phyloP scores from a whole-genome alignment of 441 rosid genomes.

The Rhodomyrtus psidioides region DNA sequence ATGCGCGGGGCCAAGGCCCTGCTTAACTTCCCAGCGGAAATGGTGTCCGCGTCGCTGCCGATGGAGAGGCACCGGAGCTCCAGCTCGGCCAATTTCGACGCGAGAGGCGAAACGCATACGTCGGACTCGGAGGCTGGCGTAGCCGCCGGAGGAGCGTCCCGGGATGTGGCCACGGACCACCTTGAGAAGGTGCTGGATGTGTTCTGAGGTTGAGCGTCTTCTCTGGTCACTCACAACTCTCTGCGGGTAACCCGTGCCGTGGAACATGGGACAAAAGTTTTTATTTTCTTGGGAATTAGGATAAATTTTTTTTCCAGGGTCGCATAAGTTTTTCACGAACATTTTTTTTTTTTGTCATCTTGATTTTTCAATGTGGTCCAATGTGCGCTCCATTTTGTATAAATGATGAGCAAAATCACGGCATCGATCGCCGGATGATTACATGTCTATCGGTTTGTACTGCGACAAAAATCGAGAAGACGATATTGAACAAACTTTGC shows the following conservation, averaged over 20 bases:
- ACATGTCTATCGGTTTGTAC: neutral
- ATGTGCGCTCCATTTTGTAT: neutral
- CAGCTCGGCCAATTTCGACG: neutral
- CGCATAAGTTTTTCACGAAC: neutral
- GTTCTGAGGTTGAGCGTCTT: neutral
- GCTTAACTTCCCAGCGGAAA: constrained; percentile 49
- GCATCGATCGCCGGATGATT: neutral
- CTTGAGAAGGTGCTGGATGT: neutral
- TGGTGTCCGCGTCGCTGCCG: constrained; percentile 16
- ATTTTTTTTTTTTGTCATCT: neutral
- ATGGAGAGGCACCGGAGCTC: neutral
- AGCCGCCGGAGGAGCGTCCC: neutral
- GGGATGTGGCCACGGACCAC: neutral
- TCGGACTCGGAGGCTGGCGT: neutral
- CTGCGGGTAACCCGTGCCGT: neutral
- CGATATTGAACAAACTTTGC: neutral
- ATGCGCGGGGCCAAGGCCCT: constrained; percentile 67
- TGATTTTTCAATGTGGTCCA: neutral
- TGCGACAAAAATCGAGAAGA: neutral
- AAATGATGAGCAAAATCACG: neutral
- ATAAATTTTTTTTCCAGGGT: neutral
- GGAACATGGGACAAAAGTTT: neutral
- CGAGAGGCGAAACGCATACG: neutral
- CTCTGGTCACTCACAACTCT: neutral
- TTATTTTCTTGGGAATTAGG: neutral